A percentile compares a stretch with the other conserved stretches of the same genome.
Conservation (phyloP, 257 asterid genomes). For the Jacaranda copaia region DNA sequence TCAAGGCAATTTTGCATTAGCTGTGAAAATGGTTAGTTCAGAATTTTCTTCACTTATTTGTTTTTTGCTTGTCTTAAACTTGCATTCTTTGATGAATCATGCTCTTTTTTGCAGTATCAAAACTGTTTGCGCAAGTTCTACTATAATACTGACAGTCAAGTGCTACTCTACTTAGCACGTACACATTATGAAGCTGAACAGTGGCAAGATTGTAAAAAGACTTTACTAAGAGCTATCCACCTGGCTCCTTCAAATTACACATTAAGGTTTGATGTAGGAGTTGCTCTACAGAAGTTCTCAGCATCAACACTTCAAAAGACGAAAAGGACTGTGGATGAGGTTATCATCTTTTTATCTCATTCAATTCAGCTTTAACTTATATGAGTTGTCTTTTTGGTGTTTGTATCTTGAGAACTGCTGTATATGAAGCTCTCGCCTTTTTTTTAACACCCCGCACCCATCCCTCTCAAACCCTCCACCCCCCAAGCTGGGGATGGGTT, state of each 20-base stretch:
- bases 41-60: constrained; percentile 49
- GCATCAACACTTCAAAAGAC: constrained; percentile 96
- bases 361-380: constrained; percentile 23
- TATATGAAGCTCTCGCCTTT: background rate
- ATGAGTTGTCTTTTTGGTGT: background rate
- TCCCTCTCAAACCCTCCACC: too few species aligned
- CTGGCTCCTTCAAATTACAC: constrained; percentile 96
- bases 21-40: constrained; percentile 90
- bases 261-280: constrained; percentile 89
- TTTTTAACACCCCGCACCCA: background rate
- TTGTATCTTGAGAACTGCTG: constrained; percentile 22
- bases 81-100: constrained; percentile 38
- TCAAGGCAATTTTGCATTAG: constrained; percentile 92
- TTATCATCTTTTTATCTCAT: constrained; percentile 38
- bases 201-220: constrained; percentile 98
- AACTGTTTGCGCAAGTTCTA: constrained; percentile 93
- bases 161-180: constrained; percentile 95
- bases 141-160: constrained; percentile 89
- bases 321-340: constrained; percentile 94
- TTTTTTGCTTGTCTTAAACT: constrained; percentile 49
- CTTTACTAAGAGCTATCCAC: constrained; percentile 94
- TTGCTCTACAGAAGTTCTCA: constrained; percentile 94
- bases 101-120: constrained; percentile 73
- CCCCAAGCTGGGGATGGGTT: background rate
- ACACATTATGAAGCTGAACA: constrained; percentile 99